phyloP scores from a whole-genome alignment of 768 basidiomycete species.

The Lentinula raphanica region DNA sequence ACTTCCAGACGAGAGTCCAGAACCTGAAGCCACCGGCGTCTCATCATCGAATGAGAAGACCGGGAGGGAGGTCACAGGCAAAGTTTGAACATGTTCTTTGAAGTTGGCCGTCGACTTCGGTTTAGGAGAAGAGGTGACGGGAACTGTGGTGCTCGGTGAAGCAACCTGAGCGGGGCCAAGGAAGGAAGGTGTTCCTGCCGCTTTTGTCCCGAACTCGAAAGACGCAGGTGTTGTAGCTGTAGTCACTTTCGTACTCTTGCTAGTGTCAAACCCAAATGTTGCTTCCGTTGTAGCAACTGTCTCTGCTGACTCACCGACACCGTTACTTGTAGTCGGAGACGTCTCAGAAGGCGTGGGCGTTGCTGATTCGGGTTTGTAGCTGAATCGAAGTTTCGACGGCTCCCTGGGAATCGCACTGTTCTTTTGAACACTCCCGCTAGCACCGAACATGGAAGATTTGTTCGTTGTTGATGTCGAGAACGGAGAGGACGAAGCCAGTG shows the following conservation, averaged over 20 bases:
- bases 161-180: not conserved
- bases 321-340: not conserved
- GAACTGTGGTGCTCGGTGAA: conserved; percentile 18
- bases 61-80: conserved; percentile 27
- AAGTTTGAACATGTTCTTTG: conserved; percentile 25
- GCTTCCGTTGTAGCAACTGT: no score
- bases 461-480: not conserved
- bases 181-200: not conserved
- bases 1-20: conserved; percentile 20
- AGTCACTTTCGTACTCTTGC: not conserved
- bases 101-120: conserved; percentile 13
- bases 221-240: conserved; percentile 9
- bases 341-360: not conserved
- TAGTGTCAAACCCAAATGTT: no score
- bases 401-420: conserved; percentile 59
- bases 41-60: conserved; percentile 29
- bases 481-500: conserved; percentile 6
- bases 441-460: conserved; percentile 15
- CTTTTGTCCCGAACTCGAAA: conserved; percentile 7
- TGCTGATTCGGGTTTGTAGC: conserved; percentile 50
- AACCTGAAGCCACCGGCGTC: conserved; percentile 16
- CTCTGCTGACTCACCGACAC: not conserved
- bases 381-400: conserved; percentile 73
- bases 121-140: conserved; percentile 15
- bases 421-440: conserved; percentile 30